Evolutionary conservation across 352 stramenopile genomes (phyloP).

Genomic region (Phytophthora sp.): DNA sequence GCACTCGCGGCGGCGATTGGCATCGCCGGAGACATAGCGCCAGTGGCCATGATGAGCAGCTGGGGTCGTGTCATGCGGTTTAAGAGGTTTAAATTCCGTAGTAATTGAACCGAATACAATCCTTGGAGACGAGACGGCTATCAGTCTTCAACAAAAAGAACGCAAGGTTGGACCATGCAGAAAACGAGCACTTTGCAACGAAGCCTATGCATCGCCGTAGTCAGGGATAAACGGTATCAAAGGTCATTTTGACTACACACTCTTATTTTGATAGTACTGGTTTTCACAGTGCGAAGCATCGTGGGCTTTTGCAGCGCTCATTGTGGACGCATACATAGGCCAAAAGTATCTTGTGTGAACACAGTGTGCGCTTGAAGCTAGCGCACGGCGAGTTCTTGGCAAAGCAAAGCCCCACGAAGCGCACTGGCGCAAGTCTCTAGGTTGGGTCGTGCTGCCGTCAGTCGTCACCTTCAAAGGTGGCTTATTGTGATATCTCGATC

Average conservation of each 20-base stretch:
- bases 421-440: slow-evolving; percentile 24
- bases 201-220: neutral
- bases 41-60: too few species aligned
- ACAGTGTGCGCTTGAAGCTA: slow-evolving; percentile 13
- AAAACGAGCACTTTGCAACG: neutral
- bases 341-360: slow-evolving; percentile 25
- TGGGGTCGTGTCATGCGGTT: neutral
- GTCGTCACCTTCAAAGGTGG: slow-evolving; percentile 4
- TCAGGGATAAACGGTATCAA: neutral
- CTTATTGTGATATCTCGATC: neutral
- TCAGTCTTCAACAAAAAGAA: slow-evolving; percentile 28
- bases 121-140: slow-evolving; percentile 11
- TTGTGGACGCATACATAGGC: slow-evolving; percentile 12
- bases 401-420: slow-evolving; percentile 7
- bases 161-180: slow-evolving; percentile 26
- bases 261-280: neutral
- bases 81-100: slow-evolving; percentile 5
- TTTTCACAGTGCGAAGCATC: neutral
- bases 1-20: too few species aligned
- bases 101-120: slow-evolving; percentile 15
- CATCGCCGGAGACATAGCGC: too few species aligned
- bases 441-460: slow-evolving; percentile 16
- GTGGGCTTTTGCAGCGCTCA: neutral
- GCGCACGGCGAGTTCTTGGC: slow-evolving; percentile 25
- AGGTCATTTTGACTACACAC: neutral